Evolutionary conservation across 116 monocot species (phyloP).

Genomic region (Phalaenopsis hybrid): DNA sequence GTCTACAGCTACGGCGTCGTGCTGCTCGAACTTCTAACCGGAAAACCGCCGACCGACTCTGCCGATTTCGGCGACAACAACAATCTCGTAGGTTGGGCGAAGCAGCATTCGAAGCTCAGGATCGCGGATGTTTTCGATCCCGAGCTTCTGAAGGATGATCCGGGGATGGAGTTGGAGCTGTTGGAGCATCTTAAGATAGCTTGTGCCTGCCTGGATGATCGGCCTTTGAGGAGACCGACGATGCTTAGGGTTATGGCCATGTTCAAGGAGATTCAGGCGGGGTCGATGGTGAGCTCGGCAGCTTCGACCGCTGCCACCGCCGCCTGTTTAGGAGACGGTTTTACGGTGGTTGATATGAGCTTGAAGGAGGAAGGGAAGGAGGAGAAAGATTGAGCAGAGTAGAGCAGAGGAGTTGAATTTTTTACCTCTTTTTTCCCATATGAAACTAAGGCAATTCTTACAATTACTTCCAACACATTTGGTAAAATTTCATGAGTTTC

Average conservation of each 20-base stretch:
- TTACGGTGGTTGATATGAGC: conserved; percentile 16
- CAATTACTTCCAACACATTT: not conserved
- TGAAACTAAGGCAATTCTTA: not conserved
- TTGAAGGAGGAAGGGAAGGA: conserved; percentile 29
- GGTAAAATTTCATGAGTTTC: not conserved
- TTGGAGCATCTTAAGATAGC: conserved; percentile 65
- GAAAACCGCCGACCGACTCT: no score
- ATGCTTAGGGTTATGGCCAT: conserved; percentile 76
- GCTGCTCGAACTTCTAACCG: no score
- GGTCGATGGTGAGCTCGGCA: not conserved
- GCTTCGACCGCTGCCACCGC: conserved; percentile 7
- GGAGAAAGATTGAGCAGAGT: conserved; percentile 18
- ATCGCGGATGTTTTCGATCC: conserved; percentile 38
- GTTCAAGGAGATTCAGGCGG: conserved; percentile 77
- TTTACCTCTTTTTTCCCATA: not conserved
- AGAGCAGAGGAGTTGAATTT: no score
- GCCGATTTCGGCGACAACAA: conserved; percentile 14
- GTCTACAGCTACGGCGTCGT: no score
- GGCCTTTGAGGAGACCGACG: conserved; percentile 49
- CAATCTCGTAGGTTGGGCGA: conserved; percentile 75
- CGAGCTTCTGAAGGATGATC: conserved; percentile 43
- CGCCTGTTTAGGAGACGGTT: not conserved
- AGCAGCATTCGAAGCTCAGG: conserved; percentile 41
- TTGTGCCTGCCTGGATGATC: conserved; percentile 63
- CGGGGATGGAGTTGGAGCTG: conserved; percentile 54